Base-by-base conservation (phyloP, 768 basidiomycete genomes). In the Austroboletus eburneus region DNA sequence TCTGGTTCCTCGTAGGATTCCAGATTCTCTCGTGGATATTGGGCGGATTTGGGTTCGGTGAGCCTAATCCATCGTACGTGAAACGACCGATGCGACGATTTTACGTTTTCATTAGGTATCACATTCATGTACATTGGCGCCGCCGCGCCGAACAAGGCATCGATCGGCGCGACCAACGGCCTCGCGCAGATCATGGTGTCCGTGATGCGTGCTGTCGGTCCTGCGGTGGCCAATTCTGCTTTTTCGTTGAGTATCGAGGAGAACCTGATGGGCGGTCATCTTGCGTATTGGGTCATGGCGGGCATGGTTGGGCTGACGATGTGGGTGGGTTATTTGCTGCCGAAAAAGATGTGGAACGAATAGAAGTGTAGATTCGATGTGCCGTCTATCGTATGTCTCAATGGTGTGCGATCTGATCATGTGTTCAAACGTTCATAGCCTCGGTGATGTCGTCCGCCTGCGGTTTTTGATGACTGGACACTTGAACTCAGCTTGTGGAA, bases 161-260 rank as follows among this genome's bases (percentile, higher is more conserved):
- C 83, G 9, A 71, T 87, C 12, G 86, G 86, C n/a, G 78, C 83
- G 12, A 83, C 81, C 16, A 85, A 87, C 56, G 86, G 86, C 7
- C 46, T 80, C 20, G 62, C 64, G 3, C 60, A 64, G 25, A 51
- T 50, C 44, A 18, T 55, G 23, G 66, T 66, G 6, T 68, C 66
- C 27, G 3, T 57, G 25, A 57, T 62, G 57, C 65, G 64, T 17
- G 59, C 64, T 9, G 4, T 66, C 9, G 64, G 59, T 8, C 66
- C 64, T 9, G 59, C 54, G 6, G 16, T 36, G 5, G 59, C 53
- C 4, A 66, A 55, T 17, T 60, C 66, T 12, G 54, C 60, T 1
- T 66, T 55, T 49, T 66, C 65, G 1, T 42, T 59, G 36, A 50
- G 62, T 8, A 49, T 66, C 21, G 59, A 62, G 35, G 33, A 49